Percentiles rank a stretch among this genome's conserved stretches.
phyloP scores from a whole-genome alignment of 257 asterid genomes.

The Nicotiana tabacum region DNA sequence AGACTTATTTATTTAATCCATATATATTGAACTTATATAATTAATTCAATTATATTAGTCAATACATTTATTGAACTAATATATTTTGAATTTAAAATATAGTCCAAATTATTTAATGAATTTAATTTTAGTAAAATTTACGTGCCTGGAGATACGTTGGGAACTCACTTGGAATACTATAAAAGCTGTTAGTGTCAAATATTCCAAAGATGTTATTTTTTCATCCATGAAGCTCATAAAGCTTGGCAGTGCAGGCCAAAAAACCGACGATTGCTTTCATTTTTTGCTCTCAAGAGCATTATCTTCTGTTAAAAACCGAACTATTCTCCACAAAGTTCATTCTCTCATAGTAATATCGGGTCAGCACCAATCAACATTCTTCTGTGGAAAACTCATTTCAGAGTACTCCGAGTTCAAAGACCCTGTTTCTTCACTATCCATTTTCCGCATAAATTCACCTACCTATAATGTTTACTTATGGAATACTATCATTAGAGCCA shows the following conservation, averaged over 20 bases:
- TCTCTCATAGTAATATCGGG: constrained; percentile 47
- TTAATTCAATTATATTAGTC: no score
- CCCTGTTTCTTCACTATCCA: constrained; percentile 36
- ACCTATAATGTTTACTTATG: constrained; percentile 36
- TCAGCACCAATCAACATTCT: constrained; percentile 34
- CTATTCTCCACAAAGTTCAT: constrained; percentile 48
- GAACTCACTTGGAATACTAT: not conserved
- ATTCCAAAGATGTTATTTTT: not conserved
- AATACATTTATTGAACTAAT: no score
- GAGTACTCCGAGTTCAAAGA: constrained; percentile 60
- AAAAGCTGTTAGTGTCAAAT: not conserved
- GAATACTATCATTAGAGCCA: constrained; percentile 72
- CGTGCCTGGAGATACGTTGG: no score
- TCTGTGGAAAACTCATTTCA: constrained; percentile 60
- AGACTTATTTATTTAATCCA: no score
- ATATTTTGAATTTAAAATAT: no score
- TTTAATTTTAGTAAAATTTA: no score
- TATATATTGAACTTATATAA: no score
- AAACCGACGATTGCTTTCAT: constrained; percentile 13
- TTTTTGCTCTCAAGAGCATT: constrained; percentile 47
- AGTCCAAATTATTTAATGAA: no score
- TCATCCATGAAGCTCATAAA: constrained; percentile 25
- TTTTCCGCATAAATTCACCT: constrained; percentile 33
- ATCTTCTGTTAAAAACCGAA: constrained; percentile 30
- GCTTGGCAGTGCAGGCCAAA: not conserved